phyloP scores from a whole-genome alignment of 208 protist species.

The Leishmania mexicana region DNA sequence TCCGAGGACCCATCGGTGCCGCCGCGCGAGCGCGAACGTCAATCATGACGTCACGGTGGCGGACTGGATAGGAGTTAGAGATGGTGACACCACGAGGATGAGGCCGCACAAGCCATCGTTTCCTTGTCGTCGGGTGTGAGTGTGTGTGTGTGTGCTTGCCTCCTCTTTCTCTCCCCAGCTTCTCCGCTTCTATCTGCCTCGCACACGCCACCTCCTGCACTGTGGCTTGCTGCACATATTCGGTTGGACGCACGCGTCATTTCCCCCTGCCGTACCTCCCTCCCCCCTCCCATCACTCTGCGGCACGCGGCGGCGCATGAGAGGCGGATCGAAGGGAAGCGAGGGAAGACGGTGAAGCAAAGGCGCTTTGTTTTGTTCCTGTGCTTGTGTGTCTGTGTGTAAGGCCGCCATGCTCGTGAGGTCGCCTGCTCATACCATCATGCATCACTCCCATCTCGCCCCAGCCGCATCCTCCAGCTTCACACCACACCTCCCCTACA shows the following conservation, averaged over 20 bases:
- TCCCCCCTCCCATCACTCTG: neutral
- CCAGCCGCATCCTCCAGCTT: no score
- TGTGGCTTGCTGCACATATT: neutral
- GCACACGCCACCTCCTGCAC: neutral
- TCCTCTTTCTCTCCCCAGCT: neutral
- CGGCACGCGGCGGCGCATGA: no score
- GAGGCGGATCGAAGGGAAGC: no score
- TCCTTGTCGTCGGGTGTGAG: neutral
- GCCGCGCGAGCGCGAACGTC: conserved; percentile 6
- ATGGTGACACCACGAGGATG: neutral
- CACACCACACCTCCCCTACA: no score
- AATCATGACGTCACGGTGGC: neutral
- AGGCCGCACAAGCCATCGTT: neutral
- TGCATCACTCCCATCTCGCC: no score
- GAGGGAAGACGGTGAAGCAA: no score
- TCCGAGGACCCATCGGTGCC: conserved; percentile 12
- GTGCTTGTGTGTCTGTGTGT: neutral
- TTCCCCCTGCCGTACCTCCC: neutral
- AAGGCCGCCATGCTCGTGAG: neutral
- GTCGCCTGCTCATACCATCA: no score
- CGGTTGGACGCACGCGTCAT: neutral
- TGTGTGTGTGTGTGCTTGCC: no score
- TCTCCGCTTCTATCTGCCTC: neutral
- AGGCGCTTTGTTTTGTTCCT: no score
- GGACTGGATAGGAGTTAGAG: neutral